Base-by-base conservation (phyloP, 176 grass and related monocot species). In the Juncus effusus region DNA sequence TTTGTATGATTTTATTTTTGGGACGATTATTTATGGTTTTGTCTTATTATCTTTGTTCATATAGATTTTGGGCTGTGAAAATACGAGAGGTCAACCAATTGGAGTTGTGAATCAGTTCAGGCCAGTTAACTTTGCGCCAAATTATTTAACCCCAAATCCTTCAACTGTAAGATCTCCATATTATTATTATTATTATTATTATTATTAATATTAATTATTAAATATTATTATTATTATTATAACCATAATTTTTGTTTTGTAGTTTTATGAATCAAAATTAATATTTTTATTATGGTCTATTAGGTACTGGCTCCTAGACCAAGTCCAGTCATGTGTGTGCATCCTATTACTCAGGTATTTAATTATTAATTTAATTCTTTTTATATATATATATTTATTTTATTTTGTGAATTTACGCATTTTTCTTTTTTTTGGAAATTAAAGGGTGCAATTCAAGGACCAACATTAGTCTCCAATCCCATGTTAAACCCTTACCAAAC, bases 391-490 rank as follows among this genome's bases (percentile, higher is more conserved):
- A 44, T 42, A 28, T 28, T 71, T 42, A 58, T 56, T 72, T 5
- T 42, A 36, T 3, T 37, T 16, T 72, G 9, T 56, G 56, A 9
- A 42, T 11, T 3, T 14, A n/a, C 58, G 7, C 59, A 44, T 47
- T 16, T 13, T 42, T 44, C 19, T 28, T 28, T 28, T 28, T 36
- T 38, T 42, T 72, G 16, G 9, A 42, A 56, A 42, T 12, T 58
- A 11, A 41, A 72, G 69, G 54, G 55, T 72, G 52, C 54, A 72
- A 59, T 72, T 47, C 69, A 72, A 72, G 69, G 69, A 72, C 54
- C 69, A 12, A 16, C 69, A 42, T 38, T 56, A 55, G n/a, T 72
- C 44, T 41, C 69, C 15, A 51, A 41, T 11, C 55, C 69, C 12
- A 49, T 72, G 36, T 59, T 72, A 10, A 72, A 72, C 54, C 54